Evolutionary conservation across 1,284 basidiomycete genomes (phyloP).

Genomic region (Trametes hirsuta): DNA sequence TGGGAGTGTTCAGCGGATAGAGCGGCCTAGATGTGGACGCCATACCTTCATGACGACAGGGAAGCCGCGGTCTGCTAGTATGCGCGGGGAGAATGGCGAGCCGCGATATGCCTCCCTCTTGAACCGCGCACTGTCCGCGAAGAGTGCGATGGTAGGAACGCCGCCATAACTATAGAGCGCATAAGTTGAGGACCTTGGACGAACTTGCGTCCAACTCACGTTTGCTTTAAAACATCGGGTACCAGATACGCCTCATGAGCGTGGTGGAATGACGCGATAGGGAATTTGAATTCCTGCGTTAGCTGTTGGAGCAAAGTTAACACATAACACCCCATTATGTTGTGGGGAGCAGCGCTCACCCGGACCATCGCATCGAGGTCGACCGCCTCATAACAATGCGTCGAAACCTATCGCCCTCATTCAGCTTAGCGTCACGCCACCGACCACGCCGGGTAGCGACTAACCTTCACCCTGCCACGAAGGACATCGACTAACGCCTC

Average conservation of each 20-base stretch:
- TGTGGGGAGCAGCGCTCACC: constrained; percentile 37
- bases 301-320: constrained; percentile 41
- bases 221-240: constrained; percentile 74
- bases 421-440: neutral
- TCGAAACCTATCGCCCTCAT: constrained; percentile 59
- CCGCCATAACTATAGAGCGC: constrained; percentile 36
- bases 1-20: constrained; percentile 28
- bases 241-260: constrained; percentile 87
- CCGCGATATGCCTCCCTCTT: constrained; percentile 88
- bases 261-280: constrained; percentile 84
- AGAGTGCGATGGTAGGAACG: constrained; percentile 78
- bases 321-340: neutral
- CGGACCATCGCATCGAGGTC: constrained; percentile 61
- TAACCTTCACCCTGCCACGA: constrained; percentile 74
- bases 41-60: constrained; percentile 79
- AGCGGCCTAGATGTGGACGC: too few species aligned
- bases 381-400: constrained; percentile 60
- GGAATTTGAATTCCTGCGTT: constrained; percentile 82
- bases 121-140: constrained; percentile 67
- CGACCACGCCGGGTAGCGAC: neutral
- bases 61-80: constrained; percentile 77
- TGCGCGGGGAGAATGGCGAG: constrained; percentile 81
- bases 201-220: constrained; percentile 44
- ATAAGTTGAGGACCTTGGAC: constrained; percentile 26
- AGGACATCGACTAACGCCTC: constrained; percentile 89